Base-by-base conservation (phyloP, 225 moss, liverwort and hornwort species). In the Asterella californica region DNA sequence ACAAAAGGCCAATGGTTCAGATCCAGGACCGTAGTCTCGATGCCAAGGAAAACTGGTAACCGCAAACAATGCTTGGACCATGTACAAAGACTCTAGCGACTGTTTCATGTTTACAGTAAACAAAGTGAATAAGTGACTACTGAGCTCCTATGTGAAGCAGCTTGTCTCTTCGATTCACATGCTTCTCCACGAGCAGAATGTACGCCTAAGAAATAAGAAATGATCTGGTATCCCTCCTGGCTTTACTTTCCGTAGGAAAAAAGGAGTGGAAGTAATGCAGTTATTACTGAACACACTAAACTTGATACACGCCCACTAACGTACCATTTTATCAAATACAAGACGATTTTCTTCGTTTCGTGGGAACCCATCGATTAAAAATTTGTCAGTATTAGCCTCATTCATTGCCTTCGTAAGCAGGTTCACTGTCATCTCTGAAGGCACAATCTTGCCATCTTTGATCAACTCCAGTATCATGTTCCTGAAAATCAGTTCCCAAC, bases 341-440 rank as follows among this genome's bases (percentile, higher is more conserved):
- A 82, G 83, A 81, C 92, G 94, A 78, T 97, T 97, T 68, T 94
- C 94, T 24, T 91, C 88, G 81, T 97, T 97, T 33, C 94, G 96
- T 22, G 96, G 96, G 38, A 97, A 97, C 15, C 96, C 96, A 90
- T 97, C 96, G 33, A 97, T 97, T 50, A 97, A 88, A 60, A 97
- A 97, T 89, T 93, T 97, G 85, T 93, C 89, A 45, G 81, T 93
- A n/a, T 84, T 85, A 36, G 84, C 89, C 80, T 92, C 87, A 74
- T 86, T 79, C 94, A 97, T 97, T 19, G 96, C 96, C 83, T 87
- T 94, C 79, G 91, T 85, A 18, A 97, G 91, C 70, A 97, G 91
- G 82, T 89, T 94, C 14, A 97, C 93, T 12, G 96, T 97, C 61
- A 97, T 94, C 84, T 94, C 96, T 2, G 94, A 93, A 59, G 96